Percentiles rank a stretch among this genome's conserved stretches.
phyloP scores from a whole-genome alignment of 441 rosid species.

The Breynia disticha region DNA sequence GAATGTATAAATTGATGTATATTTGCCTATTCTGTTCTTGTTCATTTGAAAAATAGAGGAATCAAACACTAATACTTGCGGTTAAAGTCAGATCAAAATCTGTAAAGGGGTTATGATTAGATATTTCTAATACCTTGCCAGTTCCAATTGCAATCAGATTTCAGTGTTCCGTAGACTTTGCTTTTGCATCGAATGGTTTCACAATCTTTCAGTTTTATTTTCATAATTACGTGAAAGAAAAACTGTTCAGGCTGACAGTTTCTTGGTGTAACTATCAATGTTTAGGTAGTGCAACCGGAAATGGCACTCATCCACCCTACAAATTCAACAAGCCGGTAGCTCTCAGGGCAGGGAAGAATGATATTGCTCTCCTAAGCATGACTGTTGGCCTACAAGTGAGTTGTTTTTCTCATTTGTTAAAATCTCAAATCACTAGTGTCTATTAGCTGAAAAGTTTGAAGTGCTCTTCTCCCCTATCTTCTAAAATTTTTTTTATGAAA shows the following conservation, averaged over 20 bases:
- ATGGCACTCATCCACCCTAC: constrained; percentile 59
- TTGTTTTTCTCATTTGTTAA: constrained; percentile 3
- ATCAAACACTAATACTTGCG: no score
- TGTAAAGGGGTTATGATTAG: background rate
- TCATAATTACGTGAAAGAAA: background rate
- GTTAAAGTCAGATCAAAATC: no score
- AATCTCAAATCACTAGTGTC: no score
- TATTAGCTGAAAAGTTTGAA: no score
- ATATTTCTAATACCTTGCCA: background rate
- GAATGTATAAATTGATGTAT: no score
- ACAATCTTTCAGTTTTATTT: no score
- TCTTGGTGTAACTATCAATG: constrained; percentile 12
- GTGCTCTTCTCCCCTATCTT: no score
- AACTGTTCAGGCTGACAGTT: background rate
- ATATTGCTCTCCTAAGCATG: constrained; percentile 72
- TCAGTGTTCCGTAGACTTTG: background rate
- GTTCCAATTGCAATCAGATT: background rate
- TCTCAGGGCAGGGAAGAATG: constrained; percentile 74
- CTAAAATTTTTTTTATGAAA: no score
- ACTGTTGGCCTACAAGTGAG: constrained; percentile 85
- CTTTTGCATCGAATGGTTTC: background rate
- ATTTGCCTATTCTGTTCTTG: no score
- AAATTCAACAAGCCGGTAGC: constrained; percentile 44
- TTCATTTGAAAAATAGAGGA: no score
- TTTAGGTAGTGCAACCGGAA: constrained; percentile 74